These are phyloP conservation scores for Candida boleticola DNA, from an alignment of 805 yeast species.

Conservation along the genomic window DNA sequence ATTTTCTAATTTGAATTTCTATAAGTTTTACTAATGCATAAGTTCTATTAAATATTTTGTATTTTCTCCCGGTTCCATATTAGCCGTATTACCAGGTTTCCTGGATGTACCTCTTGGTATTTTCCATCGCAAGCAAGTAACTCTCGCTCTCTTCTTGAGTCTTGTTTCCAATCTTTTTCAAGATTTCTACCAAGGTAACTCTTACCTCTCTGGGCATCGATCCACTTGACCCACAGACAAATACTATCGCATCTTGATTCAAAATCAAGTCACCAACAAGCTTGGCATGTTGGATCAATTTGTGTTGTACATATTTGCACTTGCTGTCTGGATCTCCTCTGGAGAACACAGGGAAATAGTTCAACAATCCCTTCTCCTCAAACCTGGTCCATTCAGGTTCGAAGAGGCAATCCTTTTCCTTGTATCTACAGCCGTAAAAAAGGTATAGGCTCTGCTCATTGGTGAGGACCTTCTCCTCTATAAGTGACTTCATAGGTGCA, in stretches of 20 bases:
- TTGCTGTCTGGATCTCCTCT: conserved; percentile 42
- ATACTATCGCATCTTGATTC: conserved; percentile 58
- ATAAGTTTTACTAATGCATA: too few relatives aligned
- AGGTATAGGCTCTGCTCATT: conserved; percentile 41
- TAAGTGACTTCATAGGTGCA: conserved; percentile 83
- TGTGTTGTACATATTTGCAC: conserved; percentile 72
- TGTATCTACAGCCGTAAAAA: conserved; percentile 73
- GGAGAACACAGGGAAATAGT: conserved; percentile 43
- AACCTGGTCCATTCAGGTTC: conserved; percentile 49
- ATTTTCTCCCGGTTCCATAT: too few relatives aligned
- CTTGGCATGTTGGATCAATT: conserved; percentile 50
- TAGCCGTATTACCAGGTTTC: conserved; percentile 94
- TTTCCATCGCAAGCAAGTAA: conserved; percentile 61
- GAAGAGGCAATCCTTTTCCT: conserved; percentile 67
- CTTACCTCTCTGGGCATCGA: conserved; percentile 89
- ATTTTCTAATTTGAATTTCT: too few relatives aligned
- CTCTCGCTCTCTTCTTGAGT: conserved; percentile 46
- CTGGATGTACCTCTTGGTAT: conserved; percentile 66
- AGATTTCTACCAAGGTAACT: conserved; percentile 67
- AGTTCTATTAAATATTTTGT: too few relatives aligned
- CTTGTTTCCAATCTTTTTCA: conserved; percentile 45
- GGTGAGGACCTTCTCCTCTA: conserved; percentile 36
- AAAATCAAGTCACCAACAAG: conserved; percentile 52
- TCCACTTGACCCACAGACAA: conserved; percentile 92
- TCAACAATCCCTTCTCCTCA: conserved; percentile 30